These are phyloP conservation scores for Xenosphaeropsis pyriputrescens DNA, from an alignment of 2,329 filamentous ascomycete species.

Conservation along the genomic window DNA sequence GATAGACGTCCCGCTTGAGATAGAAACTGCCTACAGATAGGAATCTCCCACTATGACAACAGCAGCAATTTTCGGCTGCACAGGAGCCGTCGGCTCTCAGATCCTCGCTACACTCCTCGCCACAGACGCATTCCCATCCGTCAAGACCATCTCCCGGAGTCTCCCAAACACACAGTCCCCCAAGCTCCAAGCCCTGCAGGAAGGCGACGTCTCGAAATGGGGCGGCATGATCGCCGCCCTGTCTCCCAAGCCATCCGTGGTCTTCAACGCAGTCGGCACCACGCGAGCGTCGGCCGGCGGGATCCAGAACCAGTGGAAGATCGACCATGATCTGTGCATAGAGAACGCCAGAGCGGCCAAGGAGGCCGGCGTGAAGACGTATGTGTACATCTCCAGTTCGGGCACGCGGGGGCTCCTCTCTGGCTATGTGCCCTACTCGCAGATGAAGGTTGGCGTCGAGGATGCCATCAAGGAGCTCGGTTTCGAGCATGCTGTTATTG, in stretches of 20 bases:
- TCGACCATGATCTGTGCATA: conserved; percentile 75
- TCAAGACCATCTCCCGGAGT: conserved; percentile 47
- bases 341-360: conserved; percentile 62
- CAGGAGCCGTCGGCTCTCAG: too few relatives aligned
- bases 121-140: conserved; percentile 22
- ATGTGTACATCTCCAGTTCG: conserved; percentile 26
- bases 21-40: too few relatives aligned
- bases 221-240: conserved; percentile 36
- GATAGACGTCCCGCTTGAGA: too few relatives aligned
- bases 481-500: conserved; percentile 66
- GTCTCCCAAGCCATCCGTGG: conserved; percentile 37
- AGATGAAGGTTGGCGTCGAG: conserved; percentile 78
- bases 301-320: conserved; percentile 65
- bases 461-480: conserved; percentile 53
- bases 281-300: conserved; percentile 61
- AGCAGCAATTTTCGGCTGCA: too few relatives aligned
- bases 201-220: conserved; percentile 57
- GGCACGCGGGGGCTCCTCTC: conserved; percentile 30
- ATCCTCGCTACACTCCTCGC: too few relatives aligned
- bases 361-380: conserved; percentile 48
- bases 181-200: conserved; percentile 47
- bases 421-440: conserved; percentile 30
- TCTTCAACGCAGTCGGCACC: conserved; percentile 67
- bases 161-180: conserved; percentile 31
- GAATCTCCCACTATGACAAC: too few relatives aligned